Conservation (phyloP, 2,329 filamentous ascomycete species). For the Ceratocystis destructans region DNA sequence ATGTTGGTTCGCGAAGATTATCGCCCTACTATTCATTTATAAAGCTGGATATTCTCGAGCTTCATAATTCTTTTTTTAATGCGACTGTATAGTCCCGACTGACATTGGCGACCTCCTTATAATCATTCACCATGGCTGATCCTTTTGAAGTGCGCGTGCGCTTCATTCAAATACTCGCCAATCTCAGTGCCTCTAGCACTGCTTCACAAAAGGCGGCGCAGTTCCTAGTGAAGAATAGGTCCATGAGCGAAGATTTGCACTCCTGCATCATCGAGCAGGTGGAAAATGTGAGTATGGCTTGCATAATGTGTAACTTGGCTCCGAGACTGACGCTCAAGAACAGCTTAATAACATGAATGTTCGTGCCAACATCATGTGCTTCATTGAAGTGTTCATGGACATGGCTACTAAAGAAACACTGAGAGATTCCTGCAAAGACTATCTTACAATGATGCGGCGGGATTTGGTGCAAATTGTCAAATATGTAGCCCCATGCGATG, state of each 20-base stretch:
- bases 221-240: conserved; percentile 85
- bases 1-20: background rate
- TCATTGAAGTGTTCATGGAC: conserved; percentile 90
- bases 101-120: background rate
- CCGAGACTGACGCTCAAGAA: background rate
- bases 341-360: conserved; percentile 84
- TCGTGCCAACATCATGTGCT: conserved; percentile 97
- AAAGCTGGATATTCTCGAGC: background rate
- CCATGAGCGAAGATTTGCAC: conserved; percentile 94
- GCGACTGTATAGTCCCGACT: background rate
- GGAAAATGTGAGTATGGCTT: conserved; percentile 47
- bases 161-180: conserved; percentile 80
- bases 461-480: conserved; percentile 88
- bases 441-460: conserved; percentile 85
- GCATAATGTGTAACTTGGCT: background rate
- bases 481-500: conserved; percentile 74
- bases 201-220: conserved; percentile 85
- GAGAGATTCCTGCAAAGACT: conserved; percentile 35
- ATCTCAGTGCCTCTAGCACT: conserved; percentile 78
- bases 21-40: background rate
- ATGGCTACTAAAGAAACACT: conserved; percentile 59
- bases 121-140: conserved; percentile 43
- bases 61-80: background rate
- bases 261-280: conserved; percentile 95
- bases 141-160: conserved; percentile 98